Evolutionary conservation across 371 early-diverging fungal species (phyloP).

Genomic region (Mortierella sp.): DNA sequence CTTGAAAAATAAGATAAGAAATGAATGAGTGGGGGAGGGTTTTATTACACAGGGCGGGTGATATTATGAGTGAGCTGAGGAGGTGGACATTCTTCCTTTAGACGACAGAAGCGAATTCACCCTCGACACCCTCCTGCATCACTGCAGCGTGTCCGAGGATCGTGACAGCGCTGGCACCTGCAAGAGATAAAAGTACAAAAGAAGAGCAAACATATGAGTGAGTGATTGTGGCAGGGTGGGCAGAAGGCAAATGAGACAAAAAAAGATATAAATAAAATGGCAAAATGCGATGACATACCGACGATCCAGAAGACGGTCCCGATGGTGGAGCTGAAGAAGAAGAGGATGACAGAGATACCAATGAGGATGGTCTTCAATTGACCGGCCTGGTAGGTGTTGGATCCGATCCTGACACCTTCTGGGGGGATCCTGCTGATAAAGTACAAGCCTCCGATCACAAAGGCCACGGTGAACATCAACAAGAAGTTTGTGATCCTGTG

Average conservation of each 20-base stretch:
- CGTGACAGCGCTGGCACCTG: constrained; percentile 73
- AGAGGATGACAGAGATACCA: constrained; percentile 64
- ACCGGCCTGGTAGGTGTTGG: constrained; percentile 61
- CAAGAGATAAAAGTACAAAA: background rate
- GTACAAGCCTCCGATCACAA: constrained; percentile 70
- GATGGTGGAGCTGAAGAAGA: constrained; percentile 74
- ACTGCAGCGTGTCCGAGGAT: constrained; percentile 76
- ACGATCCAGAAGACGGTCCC: constrained; percentile 79
- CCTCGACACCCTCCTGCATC: constrained; percentile 74
- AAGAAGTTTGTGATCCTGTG: constrained; percentile 69
- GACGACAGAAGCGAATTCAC: constrained; percentile 65
- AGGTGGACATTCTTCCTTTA: constrained; percentile 3
- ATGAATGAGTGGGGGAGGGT: background rate
- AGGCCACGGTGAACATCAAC: constrained; percentile 69
- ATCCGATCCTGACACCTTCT: constrained; percentile 64
- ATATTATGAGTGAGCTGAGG: background rate
- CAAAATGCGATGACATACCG: constrained; percentile 58
- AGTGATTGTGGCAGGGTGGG: background rate
- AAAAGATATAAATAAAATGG: background rate
- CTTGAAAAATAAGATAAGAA: constrained; percentile 4
- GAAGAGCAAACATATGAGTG: background rate
- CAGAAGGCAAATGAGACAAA: background rate
- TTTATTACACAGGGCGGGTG: background rate
- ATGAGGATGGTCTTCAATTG: constrained; percentile 68
- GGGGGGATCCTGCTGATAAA: constrained; percentile 67